Conservation (phyloP, 2,329 filamentous ascomycete species). For the Pseudogymnoascus sp. region DNA sequence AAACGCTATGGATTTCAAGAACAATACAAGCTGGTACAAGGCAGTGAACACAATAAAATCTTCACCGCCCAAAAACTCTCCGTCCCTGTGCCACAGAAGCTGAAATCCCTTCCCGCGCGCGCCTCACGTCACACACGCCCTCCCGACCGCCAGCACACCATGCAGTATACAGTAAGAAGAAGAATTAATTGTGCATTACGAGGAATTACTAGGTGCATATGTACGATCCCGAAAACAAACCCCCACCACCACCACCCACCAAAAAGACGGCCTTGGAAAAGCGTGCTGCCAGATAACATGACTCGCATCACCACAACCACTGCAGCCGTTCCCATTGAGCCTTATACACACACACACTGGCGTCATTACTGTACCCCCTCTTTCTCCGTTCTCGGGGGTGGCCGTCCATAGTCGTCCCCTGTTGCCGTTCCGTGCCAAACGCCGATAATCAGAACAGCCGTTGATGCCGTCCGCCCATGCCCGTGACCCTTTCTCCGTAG, state of each 20-base stretch:
- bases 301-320: neutral
- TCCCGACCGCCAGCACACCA: neutral
- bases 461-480: neutral
- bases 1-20: neutral
- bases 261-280: neutral
- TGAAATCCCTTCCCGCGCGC: neutral
- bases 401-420: neutral
- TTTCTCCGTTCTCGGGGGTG: neutral
- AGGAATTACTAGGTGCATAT: conserved; percentile 7
- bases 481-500: neutral
- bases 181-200: conserved; percentile 5
- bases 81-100: neutral
- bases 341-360: neutral
- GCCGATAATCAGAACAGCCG: neutral
- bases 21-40: neutral
- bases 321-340: neutral
- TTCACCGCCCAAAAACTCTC: neutral
- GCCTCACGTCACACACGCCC: neutral
- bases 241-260: neutral
- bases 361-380: neutral
- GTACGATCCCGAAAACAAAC: neutral
- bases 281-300: neutral
- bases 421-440: neutral
- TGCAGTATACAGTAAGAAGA: neutral
- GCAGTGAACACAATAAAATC: neutral